Evolutionary conservation across 768 basidiomycete genomes (phyloP), one percentile per base, ranked within the genome.

Genomic region (Hydnum rufescens): DNA sequence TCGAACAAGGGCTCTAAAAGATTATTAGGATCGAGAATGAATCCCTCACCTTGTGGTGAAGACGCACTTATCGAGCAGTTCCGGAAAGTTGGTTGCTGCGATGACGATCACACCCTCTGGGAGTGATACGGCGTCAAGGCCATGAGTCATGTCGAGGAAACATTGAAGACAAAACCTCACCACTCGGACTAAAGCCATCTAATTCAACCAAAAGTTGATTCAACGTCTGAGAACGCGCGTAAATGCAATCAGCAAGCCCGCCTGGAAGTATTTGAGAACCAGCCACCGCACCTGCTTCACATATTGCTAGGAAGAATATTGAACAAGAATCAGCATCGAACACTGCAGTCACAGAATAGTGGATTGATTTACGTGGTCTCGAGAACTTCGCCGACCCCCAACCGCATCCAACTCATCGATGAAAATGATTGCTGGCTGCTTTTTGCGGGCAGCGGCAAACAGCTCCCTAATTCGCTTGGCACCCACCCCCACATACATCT

Each of bases 121-220:
- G n/a, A 26, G 19, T 3, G 19, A 8, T 4, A 31, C 23, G 22
- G 16, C 25, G 43, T 8, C 8, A 25, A n/a, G n/a, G n/a, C n/a
- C n/a, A n/a, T n/a, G 16, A 3, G 8, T 44, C n/a, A 49, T 49
- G 18, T 28, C 28, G 30, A 51, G 32, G 4, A 25, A 18, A 4
- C 25, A n/a, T 13, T 26, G n/a, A 29, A 4, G 13, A 30, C 23
- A 51, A 28, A 42, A 4, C 25, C 55, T n/a, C 43, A 60, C 59
- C 67, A 28, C 73, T 77, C 63, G 90, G 86, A 62, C 81, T 71
- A 70, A 99, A 99, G 2, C 95, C 95, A 61, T 99, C 95, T 75
- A 97, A 82, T 65, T 99, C 95, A 36, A 92, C 87, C 49, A 99
- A 73, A 16, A 99, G 74, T 65, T 97, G 93, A 61, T 99, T 99